Evolutionary conservation across 2,329 filamentous ascomycete species (phyloP).

Genomic region (Diatrype stigma): DNA sequence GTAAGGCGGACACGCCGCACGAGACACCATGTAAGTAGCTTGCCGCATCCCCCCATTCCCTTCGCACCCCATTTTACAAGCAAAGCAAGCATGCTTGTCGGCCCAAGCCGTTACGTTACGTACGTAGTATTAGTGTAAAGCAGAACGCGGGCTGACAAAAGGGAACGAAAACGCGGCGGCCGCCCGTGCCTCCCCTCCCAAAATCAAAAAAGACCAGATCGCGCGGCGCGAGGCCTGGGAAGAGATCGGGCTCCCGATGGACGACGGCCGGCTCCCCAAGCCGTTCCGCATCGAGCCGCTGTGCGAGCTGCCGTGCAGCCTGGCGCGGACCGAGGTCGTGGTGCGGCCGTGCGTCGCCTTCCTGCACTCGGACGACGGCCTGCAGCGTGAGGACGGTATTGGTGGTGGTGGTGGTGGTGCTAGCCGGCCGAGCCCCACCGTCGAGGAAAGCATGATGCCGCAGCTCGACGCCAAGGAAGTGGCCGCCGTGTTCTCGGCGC

Average conservation of each 20-base stretch:
- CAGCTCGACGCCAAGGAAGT: constrained; percentile 85
- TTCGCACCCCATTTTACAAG: neutral
- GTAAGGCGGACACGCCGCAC: constrained; percentile 56
- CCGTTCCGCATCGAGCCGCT: constrained; percentile 86
- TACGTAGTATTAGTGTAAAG: neutral
- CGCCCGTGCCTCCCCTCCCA: too few species aligned
- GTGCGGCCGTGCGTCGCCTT: constrained; percentile 76
- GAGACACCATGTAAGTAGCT: constrained; percentile 61
- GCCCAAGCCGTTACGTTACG: too few species aligned
- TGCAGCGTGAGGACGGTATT: constrained; percentile 31
- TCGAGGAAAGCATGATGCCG: constrained; percentile 71
- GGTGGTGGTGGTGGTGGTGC: too few species aligned
- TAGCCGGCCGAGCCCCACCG: constrained; percentile 36
- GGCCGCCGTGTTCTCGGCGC: constrained; percentile 87
- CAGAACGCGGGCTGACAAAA: neutral
- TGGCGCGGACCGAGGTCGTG: constrained; percentile 69
- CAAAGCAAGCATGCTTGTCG: too few species aligned
- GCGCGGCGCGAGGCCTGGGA: constrained; percentile 87
- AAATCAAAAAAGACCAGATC: constrained; percentile 64
- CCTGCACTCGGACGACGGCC: constrained; percentile 56
- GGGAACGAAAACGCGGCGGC: neutral
- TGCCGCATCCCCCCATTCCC: neutral
- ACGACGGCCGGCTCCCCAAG: constrained; percentile 62
- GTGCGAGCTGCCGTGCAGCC: constrained; percentile 73
- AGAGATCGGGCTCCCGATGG: constrained; percentile 82